phyloP scores from a whole-genome alignment of 768 basidiomycete genomes.

The Symmetrospora coprosmae region DNA sequence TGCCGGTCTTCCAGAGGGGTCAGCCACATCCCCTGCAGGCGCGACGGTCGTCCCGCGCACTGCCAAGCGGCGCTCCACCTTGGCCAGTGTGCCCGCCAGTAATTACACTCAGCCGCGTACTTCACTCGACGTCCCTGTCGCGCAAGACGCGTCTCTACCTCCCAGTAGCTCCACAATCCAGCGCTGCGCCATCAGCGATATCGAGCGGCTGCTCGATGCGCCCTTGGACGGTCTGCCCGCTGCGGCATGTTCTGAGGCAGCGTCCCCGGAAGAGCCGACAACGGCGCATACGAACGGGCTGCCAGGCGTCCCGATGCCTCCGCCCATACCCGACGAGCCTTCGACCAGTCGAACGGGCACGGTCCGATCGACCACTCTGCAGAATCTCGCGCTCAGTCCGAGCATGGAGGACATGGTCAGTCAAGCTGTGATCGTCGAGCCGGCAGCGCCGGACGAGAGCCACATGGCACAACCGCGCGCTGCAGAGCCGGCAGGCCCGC shows the following conservation, averaged over 20 bases:
- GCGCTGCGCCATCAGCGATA: too few relatives aligned
- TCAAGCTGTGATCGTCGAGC: neutral
- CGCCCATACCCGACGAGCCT: too few relatives aligned
- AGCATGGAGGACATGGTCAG: conserved; percentile 14
- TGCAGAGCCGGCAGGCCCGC: neutral
- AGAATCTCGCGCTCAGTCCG: neutral
- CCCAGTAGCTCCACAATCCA: neutral
- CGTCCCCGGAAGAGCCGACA: too few relatives aligned
- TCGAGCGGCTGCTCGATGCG: neutral
- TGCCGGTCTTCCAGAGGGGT: conserved; percentile 13
- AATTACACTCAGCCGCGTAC: too few relatives aligned
- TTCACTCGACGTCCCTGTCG: too few relatives aligned
- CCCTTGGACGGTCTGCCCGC: neutral
- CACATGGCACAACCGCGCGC: too few relatives aligned
- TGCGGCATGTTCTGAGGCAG: too few relatives aligned
- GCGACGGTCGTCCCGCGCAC: too few relatives aligned
- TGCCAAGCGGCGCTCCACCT: too few relatives aligned
- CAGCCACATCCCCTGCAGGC: neutral
- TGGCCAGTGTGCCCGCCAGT: too few relatives aligned
- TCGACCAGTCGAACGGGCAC: neutral
- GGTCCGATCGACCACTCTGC: neutral
- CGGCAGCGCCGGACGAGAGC: neutral
- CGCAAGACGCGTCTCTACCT: neutral
- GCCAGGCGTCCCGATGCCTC: neutral
- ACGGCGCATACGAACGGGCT: neutral